Base-by-base conservation (phyloP, 768 basidiomycete genomes). In the Steccherinum ochraceum region DNA sequence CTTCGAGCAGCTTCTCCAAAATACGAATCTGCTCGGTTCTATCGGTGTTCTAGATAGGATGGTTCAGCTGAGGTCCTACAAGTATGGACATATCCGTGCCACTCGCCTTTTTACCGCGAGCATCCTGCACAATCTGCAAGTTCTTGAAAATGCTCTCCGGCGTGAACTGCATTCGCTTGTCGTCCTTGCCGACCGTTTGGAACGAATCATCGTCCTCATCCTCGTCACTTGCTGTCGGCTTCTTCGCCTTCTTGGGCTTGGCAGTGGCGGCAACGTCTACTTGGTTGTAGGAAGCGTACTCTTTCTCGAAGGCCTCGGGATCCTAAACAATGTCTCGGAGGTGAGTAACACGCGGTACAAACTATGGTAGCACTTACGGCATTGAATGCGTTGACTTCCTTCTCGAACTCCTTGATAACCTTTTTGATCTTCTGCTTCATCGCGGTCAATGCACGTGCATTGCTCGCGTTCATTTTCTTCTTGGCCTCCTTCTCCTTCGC, bases 371-470 rank as follows among this genome's bases (percentile, higher is more conserved):
- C 2, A 64, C 79, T 57, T 60, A 93, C 93, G 65, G 80, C 77
- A 62, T 87, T 85, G 71, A 83, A 97, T 52, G 79, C 79, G 64
- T 82, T 83, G 40, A 94, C 67, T 57, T 90, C 86, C 11, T 67
- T 68, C 70, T 97, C 96, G 64, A 90, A 79, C 66, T 98, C 96
- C 67, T 93, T 95, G 50, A 76, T 60, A 10, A 86, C 78, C 72
- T 94, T 98, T 73, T 89, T 94, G 50, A 97, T 77, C 68, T 94
- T 96, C 70, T 98, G 95, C 71, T 94, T 97, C 84, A 97, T 88
- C n/a, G 89, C 88, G 48, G 92, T 97, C 57, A 98, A 77, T 2
- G 93, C 92, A 61, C 90, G 93, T 39, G 93, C 89, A 61, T 94
- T 94, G 55, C 79, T 86, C 1, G 92, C 88, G 58, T 93, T 95